Evolutionary conservation across 2,329 filamentous ascomycete genomes (phyloP), one percentile per base, ranked within the genome.

Genomic region (Exserohilum rostratum): DNA sequence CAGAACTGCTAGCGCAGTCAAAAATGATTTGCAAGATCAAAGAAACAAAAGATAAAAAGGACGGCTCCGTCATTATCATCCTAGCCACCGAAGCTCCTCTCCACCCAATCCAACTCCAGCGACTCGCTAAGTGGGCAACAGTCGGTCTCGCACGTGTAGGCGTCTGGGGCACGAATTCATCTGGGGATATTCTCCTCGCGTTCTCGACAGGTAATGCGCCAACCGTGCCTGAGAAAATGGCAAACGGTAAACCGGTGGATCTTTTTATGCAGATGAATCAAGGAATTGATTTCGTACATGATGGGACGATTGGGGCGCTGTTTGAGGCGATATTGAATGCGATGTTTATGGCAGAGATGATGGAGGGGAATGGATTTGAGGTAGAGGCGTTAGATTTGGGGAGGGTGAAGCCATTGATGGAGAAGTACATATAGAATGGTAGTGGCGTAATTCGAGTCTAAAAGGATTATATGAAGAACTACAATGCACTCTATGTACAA

Each of bases 281-380:
- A n/a, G n/a, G n/a, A n/a, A n/a, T n/a, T n/a, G n/a, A n/a, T n/a
- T n/a, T n/a, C n/a, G n/a, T n/a, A 82, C 30, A 76, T 82, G 40
- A 72, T 85, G 2, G 82, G 46, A 84, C 81, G 3, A 86, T 89
- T 55, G 85, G 87, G 59, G 79, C 80, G 0, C 69, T 88, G 53
- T 85, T 89, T 53, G 82, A 87, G 67, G 86, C 85, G 1, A 87
- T 90, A 50, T 83, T 87, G 58, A 89, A 90, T 66, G 80, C 82
- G 0, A 71, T 89, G 7, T 86, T 80, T 57, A 86, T 83, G 76
- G 85, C 85, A 1, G 81, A 85, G 62, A 83, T 81, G 0, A 83
- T 86, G 77, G 79, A 77, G 0, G 85, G 85, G 0, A 78, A 81
- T 55, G 76, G 79, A 45, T 83, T 80, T 1, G 80, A 44, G 44